Evolutionary conservation across 73 alveolate species (phyloP), one percentile per base, ranked within the genome.

Genomic region (Breviolum minutum): DNA sequence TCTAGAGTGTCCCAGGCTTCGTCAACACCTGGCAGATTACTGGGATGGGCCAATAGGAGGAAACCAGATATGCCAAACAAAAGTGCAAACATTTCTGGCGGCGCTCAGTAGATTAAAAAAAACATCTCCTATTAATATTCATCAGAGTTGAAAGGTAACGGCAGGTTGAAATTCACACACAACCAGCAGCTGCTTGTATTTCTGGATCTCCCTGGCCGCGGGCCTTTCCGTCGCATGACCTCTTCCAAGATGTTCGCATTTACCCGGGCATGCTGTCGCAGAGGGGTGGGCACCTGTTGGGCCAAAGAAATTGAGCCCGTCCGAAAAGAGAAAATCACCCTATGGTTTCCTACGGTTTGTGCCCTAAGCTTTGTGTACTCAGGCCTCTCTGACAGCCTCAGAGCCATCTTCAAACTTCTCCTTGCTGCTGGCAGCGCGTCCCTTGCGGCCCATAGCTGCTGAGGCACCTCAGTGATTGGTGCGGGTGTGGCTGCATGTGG

Each of bases 1-100:
- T 94, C 99, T 70, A 94, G 64, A 60, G 99, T 85, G 61, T 80
- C 93, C 99, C 99, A 94, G 62, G 99, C 99, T 63, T 94, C 99
- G 40, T 94, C 99, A 5, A 94, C 99, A 30, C 99, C 99, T 93
- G 63, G 61, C 54, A 40, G 54, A 40, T 40, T 40, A 40, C 54
- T 40, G 54, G 54, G n/a, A 68, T 40, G 54, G 54, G 54, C 54
- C 54, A 40, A 40, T 40, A 3, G 54, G 54, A 40, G 54, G 3
- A 40, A 40, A 40, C 54, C 3, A 40, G 0, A 40, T 40, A 40
- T 40, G 54, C 54, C 54, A 3, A 40, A 40, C 54, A 40, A 40
- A 40, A 40, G 54, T 40, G 54, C 54, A 40, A 40, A 40, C 54
- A 40, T 40, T 40, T 40, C 54, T 40, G 54, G 54, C 54, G 54